Evolutionary conservation across 1,139 yeast species (phyloP).

Genomic region (Blastobotrys arbuscula): DNA sequence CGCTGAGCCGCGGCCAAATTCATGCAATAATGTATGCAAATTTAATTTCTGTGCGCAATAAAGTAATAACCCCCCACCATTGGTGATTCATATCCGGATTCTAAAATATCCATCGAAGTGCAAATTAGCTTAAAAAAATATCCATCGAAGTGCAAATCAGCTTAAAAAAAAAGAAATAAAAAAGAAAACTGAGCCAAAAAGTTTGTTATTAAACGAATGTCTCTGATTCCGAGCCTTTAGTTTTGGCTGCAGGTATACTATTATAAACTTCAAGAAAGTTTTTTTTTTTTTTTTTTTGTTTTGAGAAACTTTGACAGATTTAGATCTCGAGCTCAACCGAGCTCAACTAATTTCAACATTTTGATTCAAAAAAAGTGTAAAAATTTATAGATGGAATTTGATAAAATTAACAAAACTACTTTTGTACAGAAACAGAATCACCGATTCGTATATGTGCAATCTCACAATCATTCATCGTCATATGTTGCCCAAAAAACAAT

Average conservation of each 20-base stretch:
- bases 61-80: no score
- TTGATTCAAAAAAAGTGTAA: not conserved
- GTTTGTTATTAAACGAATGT: no score
- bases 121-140: no score
- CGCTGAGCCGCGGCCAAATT: no score
- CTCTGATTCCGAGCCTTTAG: no score
- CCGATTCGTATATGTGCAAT: not conserved
- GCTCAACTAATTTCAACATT: not conserved
- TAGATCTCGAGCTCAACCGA: not conserved
- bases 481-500: slow-evolving; percentile 23
- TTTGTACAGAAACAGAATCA: not conserved
- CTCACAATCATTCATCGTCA: slow-evolving; percentile 16
- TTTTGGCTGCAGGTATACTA: no score
- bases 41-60: no score
- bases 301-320: not conserved
- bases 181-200: not conserved
- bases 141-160: no score
- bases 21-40: no score
- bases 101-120: no score
- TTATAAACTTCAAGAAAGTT: not conserved
- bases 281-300: not conserved
- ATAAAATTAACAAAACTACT: not conserved
- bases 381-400: no score
- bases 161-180: not conserved
- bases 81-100: no score